A percentile compares a stretch with the other conserved stretches of the same genome.
These are phyloP conservation scores for Phyllosticta capitalensis DNA, from an alignment of 2,329 filamentous ascomycete species.

Conservation along the genomic window DNA sequence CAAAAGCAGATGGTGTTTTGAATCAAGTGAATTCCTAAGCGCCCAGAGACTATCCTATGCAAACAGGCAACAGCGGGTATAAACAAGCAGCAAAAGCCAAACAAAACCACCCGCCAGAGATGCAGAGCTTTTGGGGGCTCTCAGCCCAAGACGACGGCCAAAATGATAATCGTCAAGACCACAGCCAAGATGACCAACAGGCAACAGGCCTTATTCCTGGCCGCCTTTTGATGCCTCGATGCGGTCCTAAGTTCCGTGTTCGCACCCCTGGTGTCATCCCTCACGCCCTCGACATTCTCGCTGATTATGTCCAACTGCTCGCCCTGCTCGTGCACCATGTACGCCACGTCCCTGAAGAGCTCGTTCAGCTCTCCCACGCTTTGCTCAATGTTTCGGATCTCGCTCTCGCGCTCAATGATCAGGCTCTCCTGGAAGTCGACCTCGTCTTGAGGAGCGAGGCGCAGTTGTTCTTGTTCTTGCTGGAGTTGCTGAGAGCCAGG, in stretches of 20 bases:
- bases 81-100: neutral
- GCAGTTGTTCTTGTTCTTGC: slow-evolving; percentile 58
- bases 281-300: slow-evolving; percentile 76
- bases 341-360: slow-evolving; percentile 93
- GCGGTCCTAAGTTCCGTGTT: slow-evolving; percentile 79
- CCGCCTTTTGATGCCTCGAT: slow-evolving; percentile 87
- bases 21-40: neutral
- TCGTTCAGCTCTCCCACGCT: slow-evolving; percentile 93
- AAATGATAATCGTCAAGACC: slow-evolving; percentile 78
- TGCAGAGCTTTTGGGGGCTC: neutral
- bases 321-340: slow-evolving; percentile 92
- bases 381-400: slow-evolving; percentile 96
- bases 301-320: slow-evolving; percentile 79
- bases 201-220: slow-evolving; percentile 89
- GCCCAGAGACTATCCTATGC: neutral
- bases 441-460: slow-evolving; percentile 82
- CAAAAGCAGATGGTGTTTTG: neutral
- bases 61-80: neutral
- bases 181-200: slow-evolving; percentile 79
- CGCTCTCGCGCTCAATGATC: slow-evolving; percentile 91
- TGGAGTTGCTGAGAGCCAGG: slow-evolving; percentile 35
- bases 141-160: slow-evolving; percentile 74
- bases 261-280: slow-evolving; percentile 72
- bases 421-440: slow-evolving; percentile 95
- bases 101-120: neutral